Evolutionary conservation across 345 rosid species (phyloP).

Genomic region (Carallia brachiata): DNA sequence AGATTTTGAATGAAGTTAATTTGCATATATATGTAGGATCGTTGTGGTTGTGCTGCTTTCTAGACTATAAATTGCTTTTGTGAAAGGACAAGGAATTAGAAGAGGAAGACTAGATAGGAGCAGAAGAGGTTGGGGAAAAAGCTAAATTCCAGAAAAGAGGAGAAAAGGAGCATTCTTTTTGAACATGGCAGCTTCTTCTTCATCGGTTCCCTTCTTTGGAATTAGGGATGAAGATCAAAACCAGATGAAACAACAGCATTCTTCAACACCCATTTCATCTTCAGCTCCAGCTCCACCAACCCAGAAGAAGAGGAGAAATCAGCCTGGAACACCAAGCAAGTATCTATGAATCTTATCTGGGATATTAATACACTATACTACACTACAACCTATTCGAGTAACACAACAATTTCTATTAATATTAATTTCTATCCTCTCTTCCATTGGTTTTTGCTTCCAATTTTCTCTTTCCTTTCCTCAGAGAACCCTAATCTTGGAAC

Average conservation of each 20-base stretch:
- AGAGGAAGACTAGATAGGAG: constrained; percentile 1
- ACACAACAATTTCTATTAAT: constrained; percentile 7
- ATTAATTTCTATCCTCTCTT: background rate
- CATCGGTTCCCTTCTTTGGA: constrained; percentile 60
- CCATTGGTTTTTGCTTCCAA: constrained; percentile 9
- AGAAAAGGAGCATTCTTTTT: background rate
- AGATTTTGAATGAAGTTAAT: constrained; percentile 15
- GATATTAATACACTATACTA: background rate
- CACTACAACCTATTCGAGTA: background rate
- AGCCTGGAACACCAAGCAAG: constrained; percentile 81
- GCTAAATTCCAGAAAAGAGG: background rate
- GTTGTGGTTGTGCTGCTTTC: constrained; percentile 23
- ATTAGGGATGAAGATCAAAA: constrained; percentile 58
- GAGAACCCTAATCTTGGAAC: constrained; percentile 22
- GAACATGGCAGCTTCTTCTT: constrained; percentile 62
- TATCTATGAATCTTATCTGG: constrained; percentile 32
- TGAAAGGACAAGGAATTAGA: constrained; percentile 1
- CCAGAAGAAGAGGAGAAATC: constrained; percentile 70
- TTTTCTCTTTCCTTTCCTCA: constrained; percentile 2
- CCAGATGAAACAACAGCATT: constrained; percentile 47
- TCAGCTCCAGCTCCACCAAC: constrained; percentile 44
- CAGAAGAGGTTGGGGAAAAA: background rate
- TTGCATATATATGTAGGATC: constrained; percentile 18
- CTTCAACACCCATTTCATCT: constrained; percentile 45
- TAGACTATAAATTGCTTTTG: constrained; percentile 17